These are phyloP conservation scores for Xylariaceae sp. DNA, from an alignment of 2,329 filamentous ascomycete genomes.

Conservation along the genomic window DNA sequence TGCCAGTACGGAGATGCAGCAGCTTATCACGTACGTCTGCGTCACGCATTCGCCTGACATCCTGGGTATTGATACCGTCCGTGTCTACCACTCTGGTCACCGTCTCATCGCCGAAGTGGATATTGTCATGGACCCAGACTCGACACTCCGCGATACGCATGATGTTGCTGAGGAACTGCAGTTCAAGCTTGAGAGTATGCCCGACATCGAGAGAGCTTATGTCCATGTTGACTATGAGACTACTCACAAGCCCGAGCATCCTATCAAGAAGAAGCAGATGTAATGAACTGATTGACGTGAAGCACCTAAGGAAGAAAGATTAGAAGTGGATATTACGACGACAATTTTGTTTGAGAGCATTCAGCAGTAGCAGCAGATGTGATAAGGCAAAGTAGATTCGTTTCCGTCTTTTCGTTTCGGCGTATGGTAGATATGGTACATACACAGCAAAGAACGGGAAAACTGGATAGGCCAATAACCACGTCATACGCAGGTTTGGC, in stretches of 20 bases:
- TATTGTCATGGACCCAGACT: slow-evolving; percentile 80
- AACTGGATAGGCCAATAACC: too few relatives aligned
- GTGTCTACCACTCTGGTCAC: slow-evolving; percentile 86
- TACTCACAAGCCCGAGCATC: slow-evolving; percentile 84
- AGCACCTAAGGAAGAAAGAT: too few relatives aligned
- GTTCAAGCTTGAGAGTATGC: slow-evolving; percentile 86
- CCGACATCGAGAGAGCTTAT: slow-evolving; percentile 88
- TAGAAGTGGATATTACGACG: too few relatives aligned
- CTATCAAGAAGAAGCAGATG: slow-evolving; percentile 52
- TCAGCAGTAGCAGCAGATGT: too few relatives aligned
- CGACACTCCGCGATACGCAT: slow-evolving; percentile 73
- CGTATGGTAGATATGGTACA: too few relatives aligned
- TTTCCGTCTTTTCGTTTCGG: too few relatives aligned
- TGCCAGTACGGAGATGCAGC: slow-evolving; percentile 79
- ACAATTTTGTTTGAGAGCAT: too few relatives aligned
- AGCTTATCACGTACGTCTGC: slow-evolving; percentile 93
- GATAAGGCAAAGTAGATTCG: too few relatives aligned
- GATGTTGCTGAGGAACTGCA: slow-evolving; percentile 93
- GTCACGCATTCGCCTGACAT: slow-evolving; percentile 85
- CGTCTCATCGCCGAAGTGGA: slow-evolving; percentile 93
- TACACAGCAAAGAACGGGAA: too few relatives aligned
- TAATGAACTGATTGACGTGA: too few relatives aligned
- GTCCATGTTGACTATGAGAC: slow-evolving; percentile 98
- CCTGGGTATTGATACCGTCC: slow-evolving; percentile 86
- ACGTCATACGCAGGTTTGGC: too few relatives aligned